These are phyloP conservation scores for Waltergamsia citrina DNA, from an alignment of 2,329 filamentous ascomycete species.

Conservation along the genomic window DNA sequence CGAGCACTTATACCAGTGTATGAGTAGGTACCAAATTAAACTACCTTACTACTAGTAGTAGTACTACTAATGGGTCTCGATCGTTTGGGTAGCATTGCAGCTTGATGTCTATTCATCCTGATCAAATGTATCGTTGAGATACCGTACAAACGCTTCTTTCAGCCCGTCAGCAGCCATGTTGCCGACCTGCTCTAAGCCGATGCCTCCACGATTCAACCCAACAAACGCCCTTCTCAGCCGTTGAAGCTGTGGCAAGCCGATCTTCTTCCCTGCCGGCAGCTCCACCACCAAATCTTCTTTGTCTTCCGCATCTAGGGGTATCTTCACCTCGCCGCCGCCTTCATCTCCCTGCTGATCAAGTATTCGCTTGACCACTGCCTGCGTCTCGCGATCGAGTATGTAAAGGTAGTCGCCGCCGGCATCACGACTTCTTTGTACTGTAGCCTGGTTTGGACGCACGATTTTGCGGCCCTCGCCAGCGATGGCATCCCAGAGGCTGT, in stretches of 20 bases:
- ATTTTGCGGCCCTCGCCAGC: slow-evolving; percentile 53
- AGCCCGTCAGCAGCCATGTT: slow-evolving; percentile 45
- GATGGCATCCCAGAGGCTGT: slow-evolving; percentile 66
- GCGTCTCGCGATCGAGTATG: slow-evolving; percentile 68
- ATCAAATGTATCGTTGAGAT: slow-evolving; percentile 57
- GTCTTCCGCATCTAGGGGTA: slow-evolving; percentile 23
- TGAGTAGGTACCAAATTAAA: too few relatives aligned
- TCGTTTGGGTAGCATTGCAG: too few relatives aligned
- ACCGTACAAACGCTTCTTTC: slow-evolving; percentile 54
- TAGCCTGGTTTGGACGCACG: slow-evolving; percentile 67
- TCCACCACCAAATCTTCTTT: slow-evolving; percentile 48
- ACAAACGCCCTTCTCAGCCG: slow-evolving; percentile 70
- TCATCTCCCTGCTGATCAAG: slow-evolving; percentile 62
- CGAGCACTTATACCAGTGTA: too few relatives aligned
- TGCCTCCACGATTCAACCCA: slow-evolving; percentile 63
- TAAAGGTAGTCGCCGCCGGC: slow-evolving; percentile 68
- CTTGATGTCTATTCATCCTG: slow-evolving; percentile 41
- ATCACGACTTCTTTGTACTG: slow-evolving; percentile 54
- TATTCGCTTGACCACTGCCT: slow-evolving; percentile 63
- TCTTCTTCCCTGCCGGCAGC: slow-evolving; percentile 50
- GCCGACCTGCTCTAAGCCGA: slow-evolving; percentile 44
- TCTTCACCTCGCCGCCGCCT: slow-evolving; percentile 47
- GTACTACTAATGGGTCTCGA: too few relatives aligned
- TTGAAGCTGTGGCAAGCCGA: slow-evolving; percentile 69
- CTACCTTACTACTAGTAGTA: too few relatives aligned